A percentile compares a stretch with the other conserved stretches of the same genome.
These are phyloP conservation scores for Fusarium tjaetaba DNA, from an alignment of 2,329 filamentous ascomycete genomes.

Conservation along the genomic window DNA sequence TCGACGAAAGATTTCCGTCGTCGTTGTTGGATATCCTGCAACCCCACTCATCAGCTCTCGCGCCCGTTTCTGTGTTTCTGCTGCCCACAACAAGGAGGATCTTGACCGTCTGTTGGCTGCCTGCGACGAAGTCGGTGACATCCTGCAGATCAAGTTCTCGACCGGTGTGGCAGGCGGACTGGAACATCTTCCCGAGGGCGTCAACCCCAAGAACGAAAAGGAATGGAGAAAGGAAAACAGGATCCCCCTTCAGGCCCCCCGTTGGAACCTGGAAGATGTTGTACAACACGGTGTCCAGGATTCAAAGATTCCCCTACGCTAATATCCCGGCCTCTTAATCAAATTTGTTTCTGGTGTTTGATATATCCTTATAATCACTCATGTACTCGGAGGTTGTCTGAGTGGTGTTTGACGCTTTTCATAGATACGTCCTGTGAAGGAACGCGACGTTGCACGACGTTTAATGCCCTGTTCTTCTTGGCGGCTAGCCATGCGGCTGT, in stretches of 20 bases:
- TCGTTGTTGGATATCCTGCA: conserved; percentile 96
- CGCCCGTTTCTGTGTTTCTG: conserved; percentile 93
- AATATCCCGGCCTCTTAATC: conserved; percentile 44
- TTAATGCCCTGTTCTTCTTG: conserved; percentile 28
- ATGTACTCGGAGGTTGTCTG: conserved; percentile 24
- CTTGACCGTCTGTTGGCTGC: conserved; percentile 88
- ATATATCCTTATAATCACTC: conserved; percentile 32
- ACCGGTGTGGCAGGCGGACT: conserved; percentile 92
- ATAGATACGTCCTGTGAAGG: conserved; percentile 39
- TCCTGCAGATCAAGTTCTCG: conserved; percentile 96
- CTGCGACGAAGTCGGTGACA: conserved; percentile 91
- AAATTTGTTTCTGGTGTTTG: conserved; percentile 40
- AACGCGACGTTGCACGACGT: conserved; percentile 37
- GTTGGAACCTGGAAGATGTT: conserved; percentile 88
- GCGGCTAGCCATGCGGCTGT: conserved; percentile 14
- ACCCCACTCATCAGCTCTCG: conserved; percentile 95
- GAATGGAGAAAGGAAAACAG: conserved; percentile 71
- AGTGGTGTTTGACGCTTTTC: conserved; percentile 38
- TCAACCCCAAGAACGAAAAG: conserved; percentile 76
- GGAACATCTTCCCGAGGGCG: conserved; percentile 76
- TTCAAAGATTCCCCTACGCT: conserved; percentile 76
- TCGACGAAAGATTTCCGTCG: conserved; percentile 95
- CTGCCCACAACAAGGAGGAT: conserved; percentile 98
- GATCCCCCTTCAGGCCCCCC: conserved; percentile 76
- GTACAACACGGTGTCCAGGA: conserved; percentile 79